phyloP scores from a whole-genome alignment of 2,329 filamentous ascomycete genomes.

The Dactylonectria macrodidyma region DNA sequence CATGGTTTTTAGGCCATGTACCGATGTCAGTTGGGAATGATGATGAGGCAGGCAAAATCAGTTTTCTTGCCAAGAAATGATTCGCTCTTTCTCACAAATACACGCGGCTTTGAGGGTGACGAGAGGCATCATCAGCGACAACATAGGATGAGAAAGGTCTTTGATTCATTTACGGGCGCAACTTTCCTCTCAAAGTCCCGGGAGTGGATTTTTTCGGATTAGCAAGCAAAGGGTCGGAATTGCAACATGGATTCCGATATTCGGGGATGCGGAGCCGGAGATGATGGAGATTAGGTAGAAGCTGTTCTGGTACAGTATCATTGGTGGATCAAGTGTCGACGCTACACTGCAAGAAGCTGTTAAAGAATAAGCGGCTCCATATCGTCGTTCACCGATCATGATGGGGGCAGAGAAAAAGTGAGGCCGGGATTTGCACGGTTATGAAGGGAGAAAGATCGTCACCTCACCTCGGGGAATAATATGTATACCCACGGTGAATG shows the following conservation, averaged over 20 bases:
- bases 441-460: no score
- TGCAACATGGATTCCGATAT: slow-evolving; percentile 26
- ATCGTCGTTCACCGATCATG: neutral
- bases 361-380: slow-evolving; percentile 1
- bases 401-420: neutral
- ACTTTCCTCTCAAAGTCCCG: no score
- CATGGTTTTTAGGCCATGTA: slow-evolving; percentile 2
- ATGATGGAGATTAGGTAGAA: slow-evolving; percentile 4
- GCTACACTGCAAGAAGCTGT: neutral
- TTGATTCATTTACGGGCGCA: neutral
- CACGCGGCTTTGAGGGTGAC: neutral
- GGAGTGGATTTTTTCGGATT: slow-evolving; percentile 20
- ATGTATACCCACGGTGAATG: no score
- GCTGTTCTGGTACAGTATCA: neutral
- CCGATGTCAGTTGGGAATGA: slow-evolving; percentile 5
- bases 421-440: neutral
- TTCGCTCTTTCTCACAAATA: neutral
- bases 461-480: no score
- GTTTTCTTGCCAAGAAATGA: neutral
- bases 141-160: neutral
- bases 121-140: neutral
- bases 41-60: neutral
- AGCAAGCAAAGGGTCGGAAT: slow-evolving; percentile 33
- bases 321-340: slow-evolving; percentile 10
- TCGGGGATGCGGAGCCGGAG: slow-evolving; percentile 13